Conservation (phyloP, 345 rosid genomes). For the Theobroma cacao region DNA sequence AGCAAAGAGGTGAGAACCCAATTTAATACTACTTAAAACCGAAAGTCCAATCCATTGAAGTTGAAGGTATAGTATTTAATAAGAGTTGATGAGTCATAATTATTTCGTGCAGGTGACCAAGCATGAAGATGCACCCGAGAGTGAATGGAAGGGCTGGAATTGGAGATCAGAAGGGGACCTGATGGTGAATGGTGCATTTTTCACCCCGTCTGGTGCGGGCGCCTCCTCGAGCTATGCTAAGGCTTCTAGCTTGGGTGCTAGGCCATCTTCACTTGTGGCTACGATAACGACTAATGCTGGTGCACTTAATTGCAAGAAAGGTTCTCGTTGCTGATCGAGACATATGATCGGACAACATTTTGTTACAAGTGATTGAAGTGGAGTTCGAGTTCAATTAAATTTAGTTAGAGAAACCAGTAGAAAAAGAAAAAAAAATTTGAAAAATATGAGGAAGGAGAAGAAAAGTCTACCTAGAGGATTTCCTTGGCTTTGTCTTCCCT, state of each 20-base stretch:
- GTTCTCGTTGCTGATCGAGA: slow-evolving; percentile 60
- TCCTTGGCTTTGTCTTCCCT: slow-evolving; percentile 8
- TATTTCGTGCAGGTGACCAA: slow-evolving; percentile 53
- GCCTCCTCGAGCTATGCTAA: slow-evolving; percentile 70
- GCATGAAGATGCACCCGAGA: slow-evolving; percentile 66
- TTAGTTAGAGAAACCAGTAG: background rate
- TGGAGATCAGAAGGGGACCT: slow-evolving; percentile 82
- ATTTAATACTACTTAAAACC: background rate
- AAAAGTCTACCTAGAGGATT: slow-evolving; percentile 5
- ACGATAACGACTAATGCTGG: slow-evolving; percentile 56
- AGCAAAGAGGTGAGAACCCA: slow-evolving; percentile 59
- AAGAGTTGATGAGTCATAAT: background rate
- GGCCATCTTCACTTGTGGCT: slow-evolving; percentile 69
- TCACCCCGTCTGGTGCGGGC: slow-evolving; percentile 58
- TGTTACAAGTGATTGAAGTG: slow-evolving; percentile 7
- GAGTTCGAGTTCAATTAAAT: background rate
- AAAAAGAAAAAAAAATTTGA: background rate
- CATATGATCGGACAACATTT: slow-evolving; percentile 6
- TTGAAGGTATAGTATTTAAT: background rate
- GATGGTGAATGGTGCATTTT: slow-evolving; percentile 71
- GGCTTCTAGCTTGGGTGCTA: slow-evolving; percentile 77
- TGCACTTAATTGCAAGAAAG: slow-evolving; percentile 57
- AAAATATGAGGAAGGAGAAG: background rate
- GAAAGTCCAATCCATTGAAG: background rate
- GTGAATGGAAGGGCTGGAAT: slow-evolving; percentile 72